These are phyloP conservation scores for Ascobolus immersus DNA, from an alignment of 495 filamentous ascomycete genomes.

Conservation along the genomic window DNA sequence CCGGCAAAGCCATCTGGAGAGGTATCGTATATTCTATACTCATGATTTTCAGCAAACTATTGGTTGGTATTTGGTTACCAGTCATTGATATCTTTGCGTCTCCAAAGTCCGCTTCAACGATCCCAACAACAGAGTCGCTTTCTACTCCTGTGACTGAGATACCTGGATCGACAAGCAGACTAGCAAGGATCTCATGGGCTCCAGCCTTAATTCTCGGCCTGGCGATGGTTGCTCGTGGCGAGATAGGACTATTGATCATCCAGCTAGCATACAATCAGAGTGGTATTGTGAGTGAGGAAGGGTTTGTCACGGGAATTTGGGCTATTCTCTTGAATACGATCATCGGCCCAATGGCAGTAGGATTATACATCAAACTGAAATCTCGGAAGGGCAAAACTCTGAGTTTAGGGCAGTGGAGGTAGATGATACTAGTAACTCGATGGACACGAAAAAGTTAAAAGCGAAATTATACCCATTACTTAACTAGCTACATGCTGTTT, in stretches of 20 bases:
- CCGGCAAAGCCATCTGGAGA: conserved; percentile 36
- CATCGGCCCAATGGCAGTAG: conserved; percentile 42
- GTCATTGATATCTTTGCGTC: not conserved
- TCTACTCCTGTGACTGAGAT: not conserved
- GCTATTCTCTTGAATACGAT: conserved; percentile 52
- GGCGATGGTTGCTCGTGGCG: conserved; percentile 52
- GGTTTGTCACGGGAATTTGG: conserved; percentile 47
- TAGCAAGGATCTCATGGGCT: no score
- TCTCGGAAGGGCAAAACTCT: no score
- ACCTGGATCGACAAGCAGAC: not conserved
- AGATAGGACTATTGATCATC: conserved; percentile 57
- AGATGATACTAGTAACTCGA: no score
- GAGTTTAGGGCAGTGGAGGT: no score
- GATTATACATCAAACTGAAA: no score
- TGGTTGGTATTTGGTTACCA: conserved; percentile 35
- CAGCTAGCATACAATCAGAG: conserved; percentile 36
- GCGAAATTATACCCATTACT: no score
- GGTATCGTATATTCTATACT: conserved; percentile 44
- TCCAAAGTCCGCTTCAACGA: not conserved
- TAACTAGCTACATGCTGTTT: no score
- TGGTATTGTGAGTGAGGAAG: conserved; percentile 25
- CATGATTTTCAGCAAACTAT: conserved; percentile 40
- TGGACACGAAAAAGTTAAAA: no score
- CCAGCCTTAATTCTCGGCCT: conserved; percentile 31
- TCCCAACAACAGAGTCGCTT: not conserved